Percentiles rank a stretch among this genome's conserved stretches.
These are phyloP conservation scores for Barnettozyma pratensis DNA, from an alignment of 805 yeast species.

Conservation along the genomic window DNA sequence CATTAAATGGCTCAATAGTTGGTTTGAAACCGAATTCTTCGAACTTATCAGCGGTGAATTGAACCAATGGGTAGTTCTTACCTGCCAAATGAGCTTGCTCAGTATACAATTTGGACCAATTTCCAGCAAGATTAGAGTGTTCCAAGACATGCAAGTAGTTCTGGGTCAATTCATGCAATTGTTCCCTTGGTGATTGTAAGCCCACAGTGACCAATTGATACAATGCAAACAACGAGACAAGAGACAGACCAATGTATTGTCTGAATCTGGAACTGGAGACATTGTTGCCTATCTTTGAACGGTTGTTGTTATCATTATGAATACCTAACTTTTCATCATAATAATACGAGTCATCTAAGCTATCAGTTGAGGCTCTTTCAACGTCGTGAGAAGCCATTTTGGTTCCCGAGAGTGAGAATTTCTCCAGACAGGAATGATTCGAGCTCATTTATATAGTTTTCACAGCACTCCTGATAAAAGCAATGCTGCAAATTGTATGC, in stretches of 20 bases:
- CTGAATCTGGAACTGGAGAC: not conserved
- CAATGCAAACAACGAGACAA: not conserved
- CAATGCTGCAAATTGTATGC: not conserved
- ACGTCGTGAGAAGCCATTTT: not conserved
- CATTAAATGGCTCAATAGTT: conserved; percentile 50
- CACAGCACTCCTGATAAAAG: not conserved
- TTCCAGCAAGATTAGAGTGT: conserved; percentile 34
- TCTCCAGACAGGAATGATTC: conserved; percentile 5
- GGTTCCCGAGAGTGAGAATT: not conserved
- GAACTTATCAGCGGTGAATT: conserved; percentile 57
- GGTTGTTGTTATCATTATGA: too few species aligned
- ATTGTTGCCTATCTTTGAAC: not conserved
- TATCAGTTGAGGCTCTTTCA: not conserved
- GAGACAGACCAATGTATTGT: not conserved
- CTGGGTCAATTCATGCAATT: conserved; percentile 6
- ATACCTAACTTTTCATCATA: too few species aligned
- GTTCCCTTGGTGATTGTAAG: not conserved
- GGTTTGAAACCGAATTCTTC: conserved; percentile 55
- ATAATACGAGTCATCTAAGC: not conserved
- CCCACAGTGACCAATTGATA: not conserved
- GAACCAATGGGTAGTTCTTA: conserved; percentile 39
- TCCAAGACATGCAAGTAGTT: conserved; percentile 25
- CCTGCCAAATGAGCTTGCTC: conserved; percentile 56
- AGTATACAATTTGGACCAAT: conserved; percentile 52
- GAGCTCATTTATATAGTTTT: not conserved